Base-by-base conservation (phyloP, 2,329 filamentous ascomycete genomes). In the Pochonia chlamydosporia region DNA sequence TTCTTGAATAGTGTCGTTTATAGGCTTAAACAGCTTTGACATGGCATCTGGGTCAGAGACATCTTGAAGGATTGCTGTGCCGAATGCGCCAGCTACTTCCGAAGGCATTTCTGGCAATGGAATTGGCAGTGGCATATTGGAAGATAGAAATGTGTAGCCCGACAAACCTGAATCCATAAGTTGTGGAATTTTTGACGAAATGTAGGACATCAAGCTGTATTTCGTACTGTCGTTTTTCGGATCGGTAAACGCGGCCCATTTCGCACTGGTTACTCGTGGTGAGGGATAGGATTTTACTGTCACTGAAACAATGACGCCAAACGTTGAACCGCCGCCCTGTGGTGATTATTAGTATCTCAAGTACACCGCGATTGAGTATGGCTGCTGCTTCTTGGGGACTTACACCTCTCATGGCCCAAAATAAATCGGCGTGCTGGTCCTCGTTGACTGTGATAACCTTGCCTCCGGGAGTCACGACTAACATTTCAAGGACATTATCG, bases 391-490 rank as follows among this genome's bases (percentile, higher is more conserved):
- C n/a, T n/a, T n/a, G n/a, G n/a, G 1, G 1, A 66, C 71, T 61
- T 62, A 79, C 72, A 8, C 81, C 80, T 49, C 76, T 65, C 51
- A 84, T 67, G 0, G 82, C 82, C 82, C 81, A 86, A 59, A 82
- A 85, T 1, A 86, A 61, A 46, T 85, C 80, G 0, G 63, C 48
- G 46, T 84, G 70, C 33, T 75, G 66, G 10, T 73, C 69, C 33
- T 75, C 74, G 41, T 76, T 81, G 1, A 74, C 70, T 0, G 65
- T 70, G 2, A 82, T 36, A 5, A 77, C 65, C 6, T 72, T 58
- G 0, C 81, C 80, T 3, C 56, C 54, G 0, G 74, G 74, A 0
- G 75, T 76, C 1, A 85, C 73, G 1, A 83, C 63, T 25, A 81
- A 72, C 62, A 78, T 72, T 53, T 82, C 70, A 3, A 85, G 61